Conservation (phyloP, 352 stramenopile genomes). For the Phytopythium kandeliae region DNA sequence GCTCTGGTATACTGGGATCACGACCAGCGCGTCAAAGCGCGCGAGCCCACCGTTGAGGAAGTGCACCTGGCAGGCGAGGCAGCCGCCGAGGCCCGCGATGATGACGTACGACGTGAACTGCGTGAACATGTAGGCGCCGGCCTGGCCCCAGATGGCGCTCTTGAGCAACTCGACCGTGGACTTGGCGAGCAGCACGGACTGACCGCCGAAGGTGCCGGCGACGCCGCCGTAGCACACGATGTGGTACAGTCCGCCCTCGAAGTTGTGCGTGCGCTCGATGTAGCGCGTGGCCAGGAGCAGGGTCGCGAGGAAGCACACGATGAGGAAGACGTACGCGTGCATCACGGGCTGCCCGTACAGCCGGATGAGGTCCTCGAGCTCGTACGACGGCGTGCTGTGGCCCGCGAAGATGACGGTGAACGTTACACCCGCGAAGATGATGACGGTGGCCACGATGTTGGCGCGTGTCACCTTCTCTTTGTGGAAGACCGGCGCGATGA, state of each 20-base stretch:
- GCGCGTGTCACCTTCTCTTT: conserved; percentile 81
- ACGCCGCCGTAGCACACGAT: conserved; percentile 88
- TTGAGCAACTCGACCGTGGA: conserved; percentile 88
- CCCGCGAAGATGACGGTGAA: conserved; percentile 87
- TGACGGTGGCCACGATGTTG: conserved; percentile 77
- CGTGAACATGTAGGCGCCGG: conserved; percentile 70
- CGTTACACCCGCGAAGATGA: conserved; percentile 88
- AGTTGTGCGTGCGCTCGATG: conserved; percentile 69
- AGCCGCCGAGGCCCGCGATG: conserved; percentile 52
- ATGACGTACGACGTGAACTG: conserved; percentile 80
- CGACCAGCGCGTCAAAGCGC: conserved; percentile 85
- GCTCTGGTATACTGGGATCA: conserved; percentile 89
- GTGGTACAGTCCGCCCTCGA: conserved; percentile 63
- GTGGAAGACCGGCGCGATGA: conserved; percentile 88
- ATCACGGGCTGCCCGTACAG: conserved; percentile 80
- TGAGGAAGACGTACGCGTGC: conserved; percentile 78
- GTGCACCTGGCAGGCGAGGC: conserved; percentile 76
- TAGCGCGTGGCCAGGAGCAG: conserved; percentile 63
- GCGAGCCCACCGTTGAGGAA: conserved; percentile 88
- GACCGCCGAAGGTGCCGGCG: conserved; percentile 85
- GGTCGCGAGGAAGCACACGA: conserved; percentile 54
- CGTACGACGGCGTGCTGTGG: conserved; percentile 82
- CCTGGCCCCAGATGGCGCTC: conserved; percentile 82
- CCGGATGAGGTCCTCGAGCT: conserved; percentile 77
- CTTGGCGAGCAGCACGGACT: conserved; percentile 88